Percentiles rank a stretch among this genome's conserved stretches.
Evolutionary conservation across 805 yeast species (phyloP).

Genomic region (Starmerella sp.): DNA sequence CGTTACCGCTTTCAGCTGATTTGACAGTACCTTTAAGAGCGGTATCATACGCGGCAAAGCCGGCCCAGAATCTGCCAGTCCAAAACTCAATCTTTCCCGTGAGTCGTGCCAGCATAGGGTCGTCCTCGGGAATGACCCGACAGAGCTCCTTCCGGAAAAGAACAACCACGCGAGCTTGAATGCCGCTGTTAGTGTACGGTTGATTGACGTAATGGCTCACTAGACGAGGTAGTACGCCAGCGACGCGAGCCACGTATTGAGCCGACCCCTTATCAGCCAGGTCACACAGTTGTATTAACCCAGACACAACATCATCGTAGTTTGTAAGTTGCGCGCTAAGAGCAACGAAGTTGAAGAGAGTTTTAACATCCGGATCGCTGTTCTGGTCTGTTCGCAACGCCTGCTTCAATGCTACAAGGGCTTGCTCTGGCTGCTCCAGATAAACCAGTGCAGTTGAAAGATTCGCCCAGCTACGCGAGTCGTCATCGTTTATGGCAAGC

Average conservation of each 20-base stretch:
- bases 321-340: conserved; percentile 74
- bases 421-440: conserved; percentile 56
- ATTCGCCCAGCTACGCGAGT: conserved; percentile 82
- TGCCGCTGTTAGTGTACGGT: conserved; percentile 1
- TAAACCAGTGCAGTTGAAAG: conserved; percentile 68
- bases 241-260: conserved; percentile 30
- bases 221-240: conserved; percentile 11
- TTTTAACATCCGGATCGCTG: conserved; percentile 66
- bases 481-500: conserved; percentile 71
- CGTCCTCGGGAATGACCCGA: conserved; percentile 44
- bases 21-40: conserved; percentile 39
- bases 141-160: conserved; percentile 56
- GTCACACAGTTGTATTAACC: conserved; percentile 55
- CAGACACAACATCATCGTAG: conserved; percentile 79
- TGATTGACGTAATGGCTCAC: conserved; percentile 3
- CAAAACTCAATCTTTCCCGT: conserved; percentile 80
- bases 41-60: conserved; percentile 74
- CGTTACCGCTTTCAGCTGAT: background rate
- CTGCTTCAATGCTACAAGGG: conserved; percentile 71
- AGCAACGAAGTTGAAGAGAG: conserved; percentile 76
- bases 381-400: conserved; percentile 58
- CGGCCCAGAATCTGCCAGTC: conserved; percentile 79
- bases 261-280: conserved; percentile 53
- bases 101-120: conserved; percentile 65
- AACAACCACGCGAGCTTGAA: conserved; percentile 9